Evolutionary conservation across 495 filamentous ascomycete species (phyloP), one percentile per base, ranked within the genome.

Genomic region (Aspergillus leporis): DNA sequence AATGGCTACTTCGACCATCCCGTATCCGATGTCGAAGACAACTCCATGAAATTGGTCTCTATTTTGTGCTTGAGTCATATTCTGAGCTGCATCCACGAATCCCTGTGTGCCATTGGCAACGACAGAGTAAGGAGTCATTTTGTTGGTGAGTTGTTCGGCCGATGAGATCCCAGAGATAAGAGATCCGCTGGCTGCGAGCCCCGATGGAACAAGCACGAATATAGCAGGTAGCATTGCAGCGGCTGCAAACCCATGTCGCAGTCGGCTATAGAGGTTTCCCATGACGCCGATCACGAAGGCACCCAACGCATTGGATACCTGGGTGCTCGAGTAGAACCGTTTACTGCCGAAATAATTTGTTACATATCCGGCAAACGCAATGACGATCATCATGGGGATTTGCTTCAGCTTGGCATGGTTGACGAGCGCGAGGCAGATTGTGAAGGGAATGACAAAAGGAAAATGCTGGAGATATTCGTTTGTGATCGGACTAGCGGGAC

Each of bases 371-470:
- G 83, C 84, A 55, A 96, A 80, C 5, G 93, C 83, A 54, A 98
- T 96, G 55, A 87, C 32, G 4, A 93, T 68, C 91, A 96, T 96
- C 53, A 90, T 81, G 1, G 93, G 93, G 30, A 88, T 85, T 69
- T 98, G 93, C 66, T 87, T 90, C 86, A 85, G 93, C 67, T 93
- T 93, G 45, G 90, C 90, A 59, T 95, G 90, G 73, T 95, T 97
- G 75, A 96, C 90, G 60, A 89, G 69, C 47, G 90, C 87, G 13
- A 97, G 81, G 66, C 89, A 93, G 16, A 93, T 71, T 3, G 91
- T 91, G 71, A 98, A 97, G 12, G 83, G 69, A 4, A 90, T 72
- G 9, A 96, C 93, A 66, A 94, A 96, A 53, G 86, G 84, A 64
- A 85, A 91, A 21, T 62, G 71, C 46, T 76, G 70, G 8, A 80